Conservation (phyloP, 345 rosid genomes). For the Gossypium arboreum region DNA sequence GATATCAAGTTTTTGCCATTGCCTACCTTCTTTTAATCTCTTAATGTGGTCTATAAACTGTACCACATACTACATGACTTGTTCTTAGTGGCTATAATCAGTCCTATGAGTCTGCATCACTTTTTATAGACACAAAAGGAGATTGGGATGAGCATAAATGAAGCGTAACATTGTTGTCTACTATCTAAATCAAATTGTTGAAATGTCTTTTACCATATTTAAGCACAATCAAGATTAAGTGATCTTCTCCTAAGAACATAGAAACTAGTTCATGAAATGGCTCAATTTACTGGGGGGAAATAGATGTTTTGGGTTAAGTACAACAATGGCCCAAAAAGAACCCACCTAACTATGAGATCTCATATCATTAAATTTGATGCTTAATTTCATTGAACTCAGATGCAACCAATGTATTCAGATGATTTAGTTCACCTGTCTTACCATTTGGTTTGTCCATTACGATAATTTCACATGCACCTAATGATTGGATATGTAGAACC, state of each 20-base stretch:
- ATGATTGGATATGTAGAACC: conserved; percentile 10
- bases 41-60: neutral
- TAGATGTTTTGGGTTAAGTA: too few relatives aligned
- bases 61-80: neutral
- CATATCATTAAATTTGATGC: neutral
- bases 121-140: neutral
- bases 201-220: neutral
- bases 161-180: neutral
- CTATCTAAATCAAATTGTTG: neutral
- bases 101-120: neutral
- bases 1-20: neutral
- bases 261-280: neutral
- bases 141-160: neutral
- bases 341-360: neutral
- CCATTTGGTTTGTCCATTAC: neutral
- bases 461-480: neutral
- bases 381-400: neutral
- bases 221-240: neutral
- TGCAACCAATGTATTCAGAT: neutral
- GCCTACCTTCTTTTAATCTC: neutral
- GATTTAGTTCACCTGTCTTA: neutral
- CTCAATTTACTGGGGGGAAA: too few relatives aligned
- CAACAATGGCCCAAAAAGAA: neutral
- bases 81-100: neutral
- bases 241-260: neutral